Evolutionary conservation across 1,139 yeast genomes (phyloP), one percentile per base, ranked within the genome.

Genomic region (Magnusiomyces sp.): DNA sequence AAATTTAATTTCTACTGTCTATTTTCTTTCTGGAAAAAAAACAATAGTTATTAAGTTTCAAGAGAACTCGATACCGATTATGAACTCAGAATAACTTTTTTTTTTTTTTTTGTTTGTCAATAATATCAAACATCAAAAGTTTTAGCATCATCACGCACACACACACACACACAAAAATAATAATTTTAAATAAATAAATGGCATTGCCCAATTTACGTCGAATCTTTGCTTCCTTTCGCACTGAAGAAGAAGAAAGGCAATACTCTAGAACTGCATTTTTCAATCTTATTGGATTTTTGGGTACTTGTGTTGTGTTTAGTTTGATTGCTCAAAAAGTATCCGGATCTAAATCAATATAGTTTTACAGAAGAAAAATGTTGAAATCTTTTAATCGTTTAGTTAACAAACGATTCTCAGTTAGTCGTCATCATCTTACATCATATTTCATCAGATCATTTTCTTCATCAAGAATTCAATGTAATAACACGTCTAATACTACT

Each of bases 231-330:
- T 83, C 94, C 3, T 86, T 86, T 60, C 69, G 95, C 29, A 80
- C 94, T 2, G 95, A 85, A 58, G 95, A 87, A 57, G 95, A 87
- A 60, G 95, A 87, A 63, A 69, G 92, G 50, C 70, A 74, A 50
- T 83, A 81, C 59, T 85, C 95, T 0, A 71, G 95, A 47, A 75
- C 77, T 56, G 95, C 95, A 0, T 87, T 87, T 65, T 86, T 85
- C 71, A 84, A 86, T 57, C 72, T 87, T 40, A 71, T 87, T 43
- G 95, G 95, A 14, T 87, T 85, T 59, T 67, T 87, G 32, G 88
- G 92, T 0, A 78, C 90, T 13, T 85, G 95, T 63, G 90, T 85
- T 16, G 70, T 82, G 41, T 86, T 87, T 64, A 83, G 92, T 46
- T 79, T 87, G 59, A 79, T 87, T 49, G 92, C 95, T 1, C 95